phyloP scores from a whole-genome alignment of 352 stramenopile genomes.

The Elongisporangium senticosum region DNA sequence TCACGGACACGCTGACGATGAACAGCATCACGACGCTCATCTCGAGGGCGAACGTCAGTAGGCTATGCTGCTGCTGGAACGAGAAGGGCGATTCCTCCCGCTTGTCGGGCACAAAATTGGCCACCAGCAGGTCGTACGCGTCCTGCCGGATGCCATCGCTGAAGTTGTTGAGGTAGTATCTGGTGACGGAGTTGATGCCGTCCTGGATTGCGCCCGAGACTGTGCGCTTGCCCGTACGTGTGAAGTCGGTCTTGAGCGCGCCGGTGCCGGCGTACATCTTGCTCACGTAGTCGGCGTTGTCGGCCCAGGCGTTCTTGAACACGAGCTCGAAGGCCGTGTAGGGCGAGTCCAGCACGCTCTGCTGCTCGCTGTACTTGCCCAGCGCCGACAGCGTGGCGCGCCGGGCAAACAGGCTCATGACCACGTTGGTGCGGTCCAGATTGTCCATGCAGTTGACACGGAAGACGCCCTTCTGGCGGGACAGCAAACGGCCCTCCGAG shows the following conservation, averaged over 20 bases:
- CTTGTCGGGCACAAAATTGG: constrained; percentile 66
- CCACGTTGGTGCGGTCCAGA: constrained; percentile 96
- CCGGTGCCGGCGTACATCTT: constrained; percentile 91
- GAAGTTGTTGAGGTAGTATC: constrained; percentile 98
- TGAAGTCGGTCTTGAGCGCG: constrained; percentile 95
- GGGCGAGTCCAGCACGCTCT: constrained; percentile 46
- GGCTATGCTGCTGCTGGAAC: constrained; percentile 81
- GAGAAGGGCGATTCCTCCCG: constrained; percentile 74
- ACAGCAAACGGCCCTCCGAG: constrained; percentile 41
- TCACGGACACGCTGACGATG: constrained; percentile 61
- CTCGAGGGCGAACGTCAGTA: constrained; percentile 60
- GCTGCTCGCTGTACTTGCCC: constrained; percentile 20
- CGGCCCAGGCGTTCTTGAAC: constrained; percentile 90
- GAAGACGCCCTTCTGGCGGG: constrained; percentile 90
- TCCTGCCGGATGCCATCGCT: constrained; percentile 90
- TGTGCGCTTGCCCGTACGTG: constrained; percentile 91
- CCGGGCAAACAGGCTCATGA: constrained; percentile 92
- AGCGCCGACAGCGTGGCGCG: constrained; percentile 80
- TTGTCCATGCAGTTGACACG: constrained; percentile 99
- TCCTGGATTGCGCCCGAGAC: constrained; percentile 89
- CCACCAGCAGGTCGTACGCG: constrained; percentile 89
- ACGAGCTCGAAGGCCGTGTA: constrained; percentile 56
- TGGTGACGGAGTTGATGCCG: constrained; percentile 91
- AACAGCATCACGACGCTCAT: constrained; percentile 35
- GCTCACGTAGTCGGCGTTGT: constrained; percentile 94